Evolutionary conservation across 352 stramenopile species (phyloP).

Genomic region (Phytophthora meadii): DNA sequence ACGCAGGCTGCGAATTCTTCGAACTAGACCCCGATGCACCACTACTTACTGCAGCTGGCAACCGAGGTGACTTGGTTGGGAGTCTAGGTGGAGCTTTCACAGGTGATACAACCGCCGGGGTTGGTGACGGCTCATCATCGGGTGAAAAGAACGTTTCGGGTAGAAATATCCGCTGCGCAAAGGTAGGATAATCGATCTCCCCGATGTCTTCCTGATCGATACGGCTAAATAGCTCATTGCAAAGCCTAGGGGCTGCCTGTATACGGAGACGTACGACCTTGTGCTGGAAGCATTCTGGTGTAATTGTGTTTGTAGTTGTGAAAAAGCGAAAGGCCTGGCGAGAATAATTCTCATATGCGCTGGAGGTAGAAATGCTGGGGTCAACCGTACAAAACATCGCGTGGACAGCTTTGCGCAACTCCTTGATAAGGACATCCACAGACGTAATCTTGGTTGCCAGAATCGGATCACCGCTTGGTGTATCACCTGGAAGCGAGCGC

Average conservation of each 20-base stretch:
- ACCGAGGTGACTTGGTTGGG: conserved; percentile 12
- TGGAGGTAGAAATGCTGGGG: conserved; percentile 41
- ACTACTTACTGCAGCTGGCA: conserved; percentile 1
- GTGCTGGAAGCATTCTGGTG: conserved; percentile 67
- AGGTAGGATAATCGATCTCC: conserved; percentile 70
- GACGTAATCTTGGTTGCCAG: conserved; percentile 31
- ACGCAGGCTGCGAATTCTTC: conserved; percentile 37
- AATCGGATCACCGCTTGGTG: conserved; percentile 4
- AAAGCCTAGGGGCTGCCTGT: conserved; percentile 49
- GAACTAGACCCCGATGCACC: conserved; percentile 2
- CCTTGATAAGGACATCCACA: conserved; percentile 58
- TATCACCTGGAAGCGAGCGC: conserved; percentile 9
- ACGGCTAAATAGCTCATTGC: conserved; percentile 61
- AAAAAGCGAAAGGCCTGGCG: conserved; percentile 81
- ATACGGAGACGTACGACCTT: conserved; percentile 69
- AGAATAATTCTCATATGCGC: conserved; percentile 63
- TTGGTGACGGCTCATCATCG: conserved; percentile 22
- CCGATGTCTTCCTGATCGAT: conserved; percentile 74
- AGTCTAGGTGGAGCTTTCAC: neutral
- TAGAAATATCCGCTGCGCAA: conserved; percentile 65
- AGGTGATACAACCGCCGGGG: neutral
- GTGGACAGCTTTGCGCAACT: conserved; percentile 60
- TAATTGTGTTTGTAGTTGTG: conserved; percentile 80
- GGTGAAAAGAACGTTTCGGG: conserved; percentile 43
- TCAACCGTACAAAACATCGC: conserved; percentile 54